Evolutionary conservation across 2,329 filamentous ascomycete species (phyloP).

Genomic region (Colletotrichum tabaci): DNA sequence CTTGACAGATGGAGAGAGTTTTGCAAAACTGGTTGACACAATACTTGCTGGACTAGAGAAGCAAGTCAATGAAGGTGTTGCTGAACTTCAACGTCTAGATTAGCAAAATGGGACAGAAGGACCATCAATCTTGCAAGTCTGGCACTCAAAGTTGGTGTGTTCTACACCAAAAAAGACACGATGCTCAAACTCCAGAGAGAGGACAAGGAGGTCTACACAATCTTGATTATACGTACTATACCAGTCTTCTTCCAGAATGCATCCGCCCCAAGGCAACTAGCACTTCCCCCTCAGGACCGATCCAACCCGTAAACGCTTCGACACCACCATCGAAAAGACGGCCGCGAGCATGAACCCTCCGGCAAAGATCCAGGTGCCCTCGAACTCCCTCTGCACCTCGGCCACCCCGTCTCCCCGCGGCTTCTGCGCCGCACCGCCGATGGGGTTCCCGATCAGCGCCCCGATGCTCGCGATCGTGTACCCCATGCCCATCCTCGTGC

Average conservation of each 20-base stretch:
- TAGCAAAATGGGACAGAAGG: too few species aligned
- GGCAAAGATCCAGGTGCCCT: constrained; percentile 36
- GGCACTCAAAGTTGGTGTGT: too few species aligned
- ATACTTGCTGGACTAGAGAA: background rate
- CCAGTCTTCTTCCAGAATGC: too few species aligned
- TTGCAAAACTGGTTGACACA: too few species aligned
- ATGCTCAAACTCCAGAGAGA: too few species aligned
- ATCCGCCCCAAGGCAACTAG: background rate
- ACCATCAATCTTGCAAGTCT: too few species aligned
- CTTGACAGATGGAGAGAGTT: too few species aligned
- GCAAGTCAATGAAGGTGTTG: background rate
- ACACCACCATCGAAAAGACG: constrained; percentile 10
- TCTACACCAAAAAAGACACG: too few species aligned
- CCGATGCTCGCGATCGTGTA: constrained; percentile 40
- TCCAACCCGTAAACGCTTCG: constrained; percentile 19
- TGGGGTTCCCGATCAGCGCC: constrained; percentile 40
- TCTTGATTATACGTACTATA: too few species aligned
- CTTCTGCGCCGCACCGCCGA: constrained; percentile 34
- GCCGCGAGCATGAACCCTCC: constrained; percentile 36
- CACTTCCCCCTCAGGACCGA: constrained; percentile 32
- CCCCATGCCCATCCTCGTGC: constrained; percentile 41
- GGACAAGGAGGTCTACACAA: too few species aligned
- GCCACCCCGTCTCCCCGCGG: background rate
- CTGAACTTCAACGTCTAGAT: too few species aligned
- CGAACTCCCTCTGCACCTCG: constrained; percentile 31